Evolutionary conservation across 768 basidiomycete species (phyloP).

Genomic region (Crucibulum laeve): DNA sequence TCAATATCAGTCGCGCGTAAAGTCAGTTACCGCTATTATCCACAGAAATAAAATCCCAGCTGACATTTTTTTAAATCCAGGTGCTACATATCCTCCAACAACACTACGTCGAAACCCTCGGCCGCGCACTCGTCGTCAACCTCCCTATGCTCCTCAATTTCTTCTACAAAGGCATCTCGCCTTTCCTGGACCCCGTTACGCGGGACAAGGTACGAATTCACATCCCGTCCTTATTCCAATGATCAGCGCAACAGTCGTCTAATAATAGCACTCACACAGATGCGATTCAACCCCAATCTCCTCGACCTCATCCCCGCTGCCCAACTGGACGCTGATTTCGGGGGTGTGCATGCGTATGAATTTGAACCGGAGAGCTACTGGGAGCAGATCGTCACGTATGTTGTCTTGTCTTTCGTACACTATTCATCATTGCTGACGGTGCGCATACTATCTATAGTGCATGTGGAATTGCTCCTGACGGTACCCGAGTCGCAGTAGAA

Average conservation of each 20-base stretch:
- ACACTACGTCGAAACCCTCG: slow-evolving; percentile 87
- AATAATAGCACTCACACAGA: slow-evolving; percentile 32
- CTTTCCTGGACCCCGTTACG: slow-evolving; percentile 86
- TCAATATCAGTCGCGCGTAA: slow-evolving; percentile 78
- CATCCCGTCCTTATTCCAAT: background rate
- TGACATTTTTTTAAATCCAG: slow-evolving; percentile 17
- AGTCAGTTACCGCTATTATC: slow-evolving; percentile 22
- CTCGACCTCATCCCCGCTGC: slow-evolving; percentile 66
- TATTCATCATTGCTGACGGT: background rate
- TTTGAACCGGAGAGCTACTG: slow-evolving; percentile 76
- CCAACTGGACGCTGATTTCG: slow-evolving; percentile 82
- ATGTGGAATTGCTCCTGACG: slow-evolving; percentile 53
- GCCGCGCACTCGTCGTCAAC: slow-evolving; percentile 79
- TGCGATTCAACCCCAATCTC: slow-evolving; percentile 87
- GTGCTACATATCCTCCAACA: slow-evolving; percentile 79
- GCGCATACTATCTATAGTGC: slow-evolving; percentile 26
- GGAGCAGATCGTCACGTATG: slow-evolving; percentile 70
- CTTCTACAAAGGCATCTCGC: slow-evolving; percentile 81
- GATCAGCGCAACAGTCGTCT: background rate
- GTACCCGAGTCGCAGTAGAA: slow-evolving; percentile 31
- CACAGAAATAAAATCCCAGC: background rate
- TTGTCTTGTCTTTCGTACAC: slow-evolving; percentile 6
- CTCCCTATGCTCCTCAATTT: slow-evolving; percentile 70
- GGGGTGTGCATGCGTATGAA: slow-evolving; percentile 68
- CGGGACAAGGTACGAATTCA: slow-evolving; percentile 81